Evolutionary conservation across 2,329 filamentous ascomycete genomes (phyloP), one percentile per base, ranked within the genome.

Genomic region (Aspergillus sp.): DNA sequence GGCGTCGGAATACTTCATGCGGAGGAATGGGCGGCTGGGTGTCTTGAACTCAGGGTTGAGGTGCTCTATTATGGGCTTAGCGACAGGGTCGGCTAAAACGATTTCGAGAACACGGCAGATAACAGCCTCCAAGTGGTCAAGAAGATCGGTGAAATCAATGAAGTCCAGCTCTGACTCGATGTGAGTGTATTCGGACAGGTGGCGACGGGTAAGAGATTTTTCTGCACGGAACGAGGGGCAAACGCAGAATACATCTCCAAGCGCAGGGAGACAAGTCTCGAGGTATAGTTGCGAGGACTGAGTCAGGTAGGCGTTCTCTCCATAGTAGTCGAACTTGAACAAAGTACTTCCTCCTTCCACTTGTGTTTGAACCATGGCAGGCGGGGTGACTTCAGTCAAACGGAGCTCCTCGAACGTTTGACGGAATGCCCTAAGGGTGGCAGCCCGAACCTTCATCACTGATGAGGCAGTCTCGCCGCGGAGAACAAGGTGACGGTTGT

Each of bases 221-320:
- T 99, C 95, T 13, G 95, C 95, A 61, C 95, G 93, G 88, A 99
- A 99, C 2, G 93, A 98, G 76, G 96, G 96, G 77, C 96, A 93
- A 69, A 99, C 93, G 74, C 93, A 98, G 84, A 96, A 99, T 53
- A 97, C 92, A 73, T 97, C 91, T 66, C 95, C 95, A 68, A 98
- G 83, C 51, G 89, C 91, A 11, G 93, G 91, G 32, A 99, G 81
- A 64, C 89, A 91, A 32, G 95, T 99, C 82, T 99, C 95, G 58
- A 99, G 89, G 78, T 99, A 99, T 53, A 99, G 86, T 78, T 99
- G 95, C 34, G 91, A 96, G 3, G 93, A 97, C 78, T 99, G 95
- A 4, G 95, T 98, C 62, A 99, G 86, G 80, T 93, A 99, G 58
- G 95, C 90, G 66, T 88, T 85, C 76, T 97, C 90, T 66, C 87